These are phyloP conservation scores for Cinnamomum micranthum DNA, from an alignment of 164 flowering plant genomes.

Conservation along the genomic window DNA sequence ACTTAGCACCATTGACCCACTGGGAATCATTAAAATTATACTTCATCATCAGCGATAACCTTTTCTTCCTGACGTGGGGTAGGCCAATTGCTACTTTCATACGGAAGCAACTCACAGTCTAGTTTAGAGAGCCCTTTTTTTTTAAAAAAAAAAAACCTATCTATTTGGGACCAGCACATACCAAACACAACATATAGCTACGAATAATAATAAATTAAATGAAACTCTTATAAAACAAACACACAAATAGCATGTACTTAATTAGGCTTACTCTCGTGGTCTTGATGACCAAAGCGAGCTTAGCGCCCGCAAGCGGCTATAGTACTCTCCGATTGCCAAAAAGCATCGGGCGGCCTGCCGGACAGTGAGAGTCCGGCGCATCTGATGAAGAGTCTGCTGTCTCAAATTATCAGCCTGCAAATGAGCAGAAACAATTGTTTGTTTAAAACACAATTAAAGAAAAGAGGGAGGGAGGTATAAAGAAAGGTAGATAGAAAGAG, in stretches of 20 bases:
- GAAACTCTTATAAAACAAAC: not conserved
- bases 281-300: conserved; percentile 94
- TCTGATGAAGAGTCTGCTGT: conserved; percentile 91
- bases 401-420: conserved; percentile 90
- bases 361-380: conserved; percentile 67
- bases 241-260: too few relatives aligned
- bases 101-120: too few relatives aligned
- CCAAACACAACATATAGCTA: too few relatives aligned
- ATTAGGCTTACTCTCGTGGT: conserved; percentile 75
- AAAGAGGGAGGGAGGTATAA: not conserved
- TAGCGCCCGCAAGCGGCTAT: conserved; percentile 76
- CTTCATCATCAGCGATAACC: too few relatives aligned
- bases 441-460: not conserved
- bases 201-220: too few relatives aligned
- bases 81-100: too few relatives aligned
- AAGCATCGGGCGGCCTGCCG: conserved; percentile 90
- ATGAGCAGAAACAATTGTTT: not conserved
- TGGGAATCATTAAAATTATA: too few relatives aligned
- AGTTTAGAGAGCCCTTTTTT: too few relatives aligned
- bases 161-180: too few relatives aligned
- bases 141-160: too few relatives aligned
- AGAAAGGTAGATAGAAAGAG: conserved; percentile 1
- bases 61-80: too few relatives aligned
- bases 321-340: conserved; percentile 84
- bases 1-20: too few relatives aligned